These are phyloP conservation scores for Ophiocordyceps unilateralis DNA, from an alignment of 2,329 filamentous ascomycete species.

Conservation along the genomic window DNA sequence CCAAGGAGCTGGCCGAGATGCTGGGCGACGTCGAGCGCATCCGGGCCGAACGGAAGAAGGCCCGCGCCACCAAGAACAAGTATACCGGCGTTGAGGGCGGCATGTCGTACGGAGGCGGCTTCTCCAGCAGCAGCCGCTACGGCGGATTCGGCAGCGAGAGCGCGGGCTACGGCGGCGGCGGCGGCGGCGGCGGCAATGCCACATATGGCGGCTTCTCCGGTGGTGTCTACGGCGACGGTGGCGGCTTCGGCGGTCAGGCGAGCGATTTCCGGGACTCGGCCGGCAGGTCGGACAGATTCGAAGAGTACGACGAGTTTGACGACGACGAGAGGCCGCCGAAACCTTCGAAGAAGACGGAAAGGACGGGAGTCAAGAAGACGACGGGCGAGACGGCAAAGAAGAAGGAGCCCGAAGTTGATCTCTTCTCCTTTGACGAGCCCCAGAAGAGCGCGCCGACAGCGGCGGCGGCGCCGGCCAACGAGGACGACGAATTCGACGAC, in stretches of 20 bases:
- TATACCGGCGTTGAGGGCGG: constrained; percentile 90
- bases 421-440: constrained; percentile 83
- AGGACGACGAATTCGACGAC: constrained; percentile 91
- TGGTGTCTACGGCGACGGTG: constrained; percentile 86
- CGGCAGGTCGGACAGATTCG: constrained; percentile 57
- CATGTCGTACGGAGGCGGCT: constrained; percentile 39
- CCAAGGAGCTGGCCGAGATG: constrained; percentile 90
- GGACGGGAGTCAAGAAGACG: constrained; percentile 21
- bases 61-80: constrained; percentile 76
- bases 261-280: constrained; percentile 52
- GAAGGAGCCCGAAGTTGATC: constrained; percentile 76
- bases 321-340: constrained; percentile 44
- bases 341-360: constrained; percentile 15
- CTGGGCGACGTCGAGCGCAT: constrained; percentile 83
- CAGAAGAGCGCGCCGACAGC: constrained; percentile 28
- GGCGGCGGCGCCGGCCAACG: constrained; percentile 29
- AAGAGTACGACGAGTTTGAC: constrained; percentile 94
- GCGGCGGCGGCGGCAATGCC: constrained; percentile 37
- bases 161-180: constrained; percentile 50
- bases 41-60: constrained; percentile 71
- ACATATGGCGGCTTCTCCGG: constrained; percentile 44
- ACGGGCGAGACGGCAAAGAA: constrained; percentile 52
- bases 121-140: constrained; percentile 44
- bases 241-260: constrained; percentile 70
- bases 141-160: constrained; percentile 87